A percentile compares a stretch with the other conserved stretches of the same genome.
Evolutionary conservation across 768 basidiomycete species (phyloP).

Genomic region (Mycena olivaceomarginata): DNA sequence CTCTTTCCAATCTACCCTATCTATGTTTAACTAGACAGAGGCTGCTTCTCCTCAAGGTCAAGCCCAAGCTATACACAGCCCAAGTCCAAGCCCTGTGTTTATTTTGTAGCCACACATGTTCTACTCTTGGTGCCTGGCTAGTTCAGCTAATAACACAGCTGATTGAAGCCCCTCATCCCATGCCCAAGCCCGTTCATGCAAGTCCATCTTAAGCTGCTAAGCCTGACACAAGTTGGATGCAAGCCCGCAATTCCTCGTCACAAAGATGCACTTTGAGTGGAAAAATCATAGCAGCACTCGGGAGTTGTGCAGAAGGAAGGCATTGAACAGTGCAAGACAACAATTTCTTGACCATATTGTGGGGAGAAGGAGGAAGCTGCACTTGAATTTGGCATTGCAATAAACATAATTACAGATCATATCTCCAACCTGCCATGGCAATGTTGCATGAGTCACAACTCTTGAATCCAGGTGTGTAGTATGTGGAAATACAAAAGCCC

Average conservation of each 20-base stretch:
- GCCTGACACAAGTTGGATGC: neutral
- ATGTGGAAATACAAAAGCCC: too few species aligned
- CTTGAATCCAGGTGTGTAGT: too few species aligned
- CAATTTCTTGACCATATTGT: too few species aligned
- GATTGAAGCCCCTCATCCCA: neutral
- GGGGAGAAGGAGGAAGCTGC: too few species aligned
- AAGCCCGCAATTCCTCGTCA: neutral
- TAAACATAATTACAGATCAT: too few species aligned
- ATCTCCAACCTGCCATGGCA: too few species aligned
- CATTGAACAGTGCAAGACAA: neutral
- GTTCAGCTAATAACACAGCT: neutral
- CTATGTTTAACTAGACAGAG: too few species aligned
- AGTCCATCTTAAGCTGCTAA: neutral
- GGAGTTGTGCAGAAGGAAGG: neutral
- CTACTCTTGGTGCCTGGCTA: neutral
- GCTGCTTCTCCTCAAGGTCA: too few species aligned
- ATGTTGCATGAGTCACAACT: too few species aligned
- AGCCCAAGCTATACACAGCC: too few species aligned
- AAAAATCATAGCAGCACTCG: neutral
- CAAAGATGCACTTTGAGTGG: neutral
- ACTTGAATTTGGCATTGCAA: too few species aligned
- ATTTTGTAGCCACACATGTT: neutral
- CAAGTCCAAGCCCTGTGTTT: neutral
- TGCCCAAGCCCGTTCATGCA: neutral
- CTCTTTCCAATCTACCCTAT: too few species aligned